Evolutionary conservation across 2,329 filamentous ascomycete genomes (phyloP).

Genomic region (Acarospora socialis): DNA sequence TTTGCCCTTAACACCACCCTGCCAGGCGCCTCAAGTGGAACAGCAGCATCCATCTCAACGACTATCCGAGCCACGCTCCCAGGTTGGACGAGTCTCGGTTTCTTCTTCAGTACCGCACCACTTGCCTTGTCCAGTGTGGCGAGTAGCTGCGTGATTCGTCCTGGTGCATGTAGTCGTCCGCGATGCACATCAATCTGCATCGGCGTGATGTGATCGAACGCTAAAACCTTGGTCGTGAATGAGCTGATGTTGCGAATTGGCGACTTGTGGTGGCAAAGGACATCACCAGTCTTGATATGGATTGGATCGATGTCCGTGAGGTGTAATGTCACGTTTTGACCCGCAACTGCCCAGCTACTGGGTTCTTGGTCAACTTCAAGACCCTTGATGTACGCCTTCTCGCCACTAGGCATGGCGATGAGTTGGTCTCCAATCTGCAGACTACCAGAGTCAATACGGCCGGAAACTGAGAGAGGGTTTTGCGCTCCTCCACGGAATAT

Average conservation of each 20-base stretch:
- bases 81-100: constrained; percentile 69
- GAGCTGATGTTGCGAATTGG: constrained; percentile 57
- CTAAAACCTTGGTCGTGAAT: constrained; percentile 72
- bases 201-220: constrained; percentile 79
- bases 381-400: constrained; percentile 67
- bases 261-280: constrained; percentile 56
- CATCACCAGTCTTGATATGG: constrained; percentile 70
- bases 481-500: constrained; percentile 68
- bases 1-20: constrained; percentile 67
- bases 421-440: constrained; percentile 74
- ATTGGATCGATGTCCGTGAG: constrained; percentile 72
- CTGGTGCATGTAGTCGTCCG: constrained; percentile 66
- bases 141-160: constrained; percentile 55
- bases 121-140: constrained; percentile 66
- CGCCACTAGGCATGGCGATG: constrained; percentile 64
- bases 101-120: constrained; percentile 65
- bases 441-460: constrained; percentile 70
- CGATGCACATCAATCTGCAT: constrained; percentile 82
- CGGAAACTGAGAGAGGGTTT: constrained; percentile 71
- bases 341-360: constrained; percentile 81
- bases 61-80: constrained; percentile 62
- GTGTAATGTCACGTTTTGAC: constrained; percentile 76
- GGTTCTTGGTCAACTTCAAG: constrained; percentile 61
- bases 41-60: constrained; percentile 56
- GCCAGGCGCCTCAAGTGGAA: constrained; percentile 67